Conservation (phyloP, 106 monocot genomes). For the Phalaenopsis aphrodite region DNA sequence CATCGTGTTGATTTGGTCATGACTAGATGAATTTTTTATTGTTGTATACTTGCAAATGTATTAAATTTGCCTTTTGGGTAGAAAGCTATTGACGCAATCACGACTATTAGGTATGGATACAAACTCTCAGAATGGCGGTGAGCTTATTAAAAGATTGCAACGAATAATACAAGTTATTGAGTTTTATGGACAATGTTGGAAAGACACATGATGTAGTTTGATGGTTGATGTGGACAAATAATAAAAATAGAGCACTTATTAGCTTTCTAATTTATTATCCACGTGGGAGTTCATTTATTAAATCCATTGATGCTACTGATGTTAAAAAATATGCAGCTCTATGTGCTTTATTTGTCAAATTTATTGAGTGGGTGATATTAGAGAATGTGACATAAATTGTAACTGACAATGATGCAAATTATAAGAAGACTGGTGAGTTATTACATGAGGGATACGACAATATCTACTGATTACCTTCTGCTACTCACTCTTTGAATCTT, state of each 20-base stretch:
- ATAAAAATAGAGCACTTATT: not conserved
- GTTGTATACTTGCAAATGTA: too few species aligned
- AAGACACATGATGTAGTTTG: too few species aligned
- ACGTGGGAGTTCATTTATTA: not conserved
- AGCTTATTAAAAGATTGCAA: too few species aligned
- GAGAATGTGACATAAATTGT: not conserved
- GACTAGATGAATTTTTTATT: too few species aligned
- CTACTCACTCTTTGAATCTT: not conserved
- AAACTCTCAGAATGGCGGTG: too few species aligned
- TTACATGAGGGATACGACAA: not conserved
- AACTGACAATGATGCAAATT: not conserved
- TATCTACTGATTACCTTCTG: not conserved
- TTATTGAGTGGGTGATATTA: not conserved
- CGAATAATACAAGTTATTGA: too few species aligned
- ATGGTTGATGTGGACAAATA: not conserved
- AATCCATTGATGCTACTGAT: not conserved
- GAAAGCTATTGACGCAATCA: too few species aligned
- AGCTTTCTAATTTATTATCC: not conserved
- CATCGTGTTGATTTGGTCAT: too few species aligned
- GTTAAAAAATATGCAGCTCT: not conserved
- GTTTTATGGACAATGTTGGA: too few species aligned
- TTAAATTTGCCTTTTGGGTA: too few species aligned
- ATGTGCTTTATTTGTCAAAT: not conserved
- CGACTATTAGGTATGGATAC: too few species aligned
- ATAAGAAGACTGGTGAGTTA: not conserved